Base-by-base conservation (phyloP, 495 filamentous ascomycete species). In the Beverwykella pulmonaria region DNA sequence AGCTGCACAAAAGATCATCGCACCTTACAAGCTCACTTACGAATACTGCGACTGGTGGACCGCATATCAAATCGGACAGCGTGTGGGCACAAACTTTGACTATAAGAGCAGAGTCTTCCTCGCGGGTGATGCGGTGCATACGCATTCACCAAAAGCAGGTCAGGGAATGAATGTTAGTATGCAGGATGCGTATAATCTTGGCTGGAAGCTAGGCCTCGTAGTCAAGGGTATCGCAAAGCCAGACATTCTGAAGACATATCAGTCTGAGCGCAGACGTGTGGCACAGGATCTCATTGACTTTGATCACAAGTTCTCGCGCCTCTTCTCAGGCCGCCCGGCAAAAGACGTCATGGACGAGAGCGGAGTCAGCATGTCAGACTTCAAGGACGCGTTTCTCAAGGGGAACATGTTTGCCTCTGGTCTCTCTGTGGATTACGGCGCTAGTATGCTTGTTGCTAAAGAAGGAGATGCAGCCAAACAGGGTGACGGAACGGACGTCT, bases 121-220 rank as follows among this genome's bases (percentile, higher is more conserved):
- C 20, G 86, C 88, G 3, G 91, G 91, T 17, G 91, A 93, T 74
- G 90, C 91, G 5, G 88, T 88, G 56, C 91, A 94, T 76, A 93
- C 91, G 1, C 91, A 93, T 75, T 87, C 83, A 48, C 90, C 91
- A 4, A 92, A 92, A 75, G 90, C 90, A 25, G 92, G 90, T 7
- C 91, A 92, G 74, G 91, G 91, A 20, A 91, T 93, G 89, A 94
- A 94, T 68, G 86, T 90, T 32, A 88, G 87, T 14, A 90, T 95
- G 80, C 83, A 92, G 41, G 92, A 96, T 72, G 86, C 88, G 2
- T 86, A 86, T 68, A 94, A 95, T 70, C 80, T 96, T 3, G 90
- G 87, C 4, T 96, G 92, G 92, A 95, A 94, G 75, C 82, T 96
- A 23, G 85, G 86, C 59, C 83, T 86, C 30, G 87, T 90, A 25